A percentile compares a stretch with the other conserved stretches of the same genome.
phyloP scores from a whole-genome alignment of 345 rosid species.

The Eutrema yunnanense region DNA sequence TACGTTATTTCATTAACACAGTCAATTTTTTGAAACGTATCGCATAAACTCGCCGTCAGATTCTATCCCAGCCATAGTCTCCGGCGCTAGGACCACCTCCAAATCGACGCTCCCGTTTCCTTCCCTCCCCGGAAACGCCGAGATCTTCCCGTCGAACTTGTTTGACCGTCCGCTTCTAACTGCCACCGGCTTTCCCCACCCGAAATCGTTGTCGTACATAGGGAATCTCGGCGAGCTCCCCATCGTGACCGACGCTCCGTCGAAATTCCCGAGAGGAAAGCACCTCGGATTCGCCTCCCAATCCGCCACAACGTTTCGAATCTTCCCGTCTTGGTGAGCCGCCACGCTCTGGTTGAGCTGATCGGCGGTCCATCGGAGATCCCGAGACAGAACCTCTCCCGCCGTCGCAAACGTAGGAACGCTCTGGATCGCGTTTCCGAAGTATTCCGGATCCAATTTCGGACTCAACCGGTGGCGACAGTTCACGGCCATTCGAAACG shows the following conservation, averaged over 20 bases:
- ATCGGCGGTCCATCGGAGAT: constrained; percentile 84
- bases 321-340: constrained; percentile 49
- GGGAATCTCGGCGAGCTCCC: constrained; percentile 95
- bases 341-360: constrained; percentile 50
- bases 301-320: constrained; percentile 40
- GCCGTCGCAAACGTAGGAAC: constrained; percentile 66
- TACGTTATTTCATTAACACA: constrained; percentile 11
- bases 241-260: constrained; percentile 83
- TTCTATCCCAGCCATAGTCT: constrained; percentile 74
- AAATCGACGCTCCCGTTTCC: constrained; percentile 78
- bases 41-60: constrained; percentile 71
- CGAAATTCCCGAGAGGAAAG: constrained; percentile 82
- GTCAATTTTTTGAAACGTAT: constrained; percentile 33
- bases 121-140: constrained; percentile 87
- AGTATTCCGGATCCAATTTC: constrained; percentile 56
- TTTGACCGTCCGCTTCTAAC: constrained; percentile 81
- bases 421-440: constrained; percentile 98
- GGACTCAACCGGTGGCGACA: constrained; percentile 73
- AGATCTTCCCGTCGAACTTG: constrained; percentile 95
- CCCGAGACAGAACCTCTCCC: constrained; percentile 57
- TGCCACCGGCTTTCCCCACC: constrained; percentile 93
- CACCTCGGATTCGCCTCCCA: constrained; percentile 83
- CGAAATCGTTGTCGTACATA: constrained; percentile 90
- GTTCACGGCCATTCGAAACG: constrained; percentile 94
- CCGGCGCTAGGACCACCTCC: constrained; percentile 79